These are phyloP conservation scores for Massariosphaeria phaeospora DNA, from an alignment of 495 filamentous ascomycete genomes.

Conservation along the genomic window DNA sequence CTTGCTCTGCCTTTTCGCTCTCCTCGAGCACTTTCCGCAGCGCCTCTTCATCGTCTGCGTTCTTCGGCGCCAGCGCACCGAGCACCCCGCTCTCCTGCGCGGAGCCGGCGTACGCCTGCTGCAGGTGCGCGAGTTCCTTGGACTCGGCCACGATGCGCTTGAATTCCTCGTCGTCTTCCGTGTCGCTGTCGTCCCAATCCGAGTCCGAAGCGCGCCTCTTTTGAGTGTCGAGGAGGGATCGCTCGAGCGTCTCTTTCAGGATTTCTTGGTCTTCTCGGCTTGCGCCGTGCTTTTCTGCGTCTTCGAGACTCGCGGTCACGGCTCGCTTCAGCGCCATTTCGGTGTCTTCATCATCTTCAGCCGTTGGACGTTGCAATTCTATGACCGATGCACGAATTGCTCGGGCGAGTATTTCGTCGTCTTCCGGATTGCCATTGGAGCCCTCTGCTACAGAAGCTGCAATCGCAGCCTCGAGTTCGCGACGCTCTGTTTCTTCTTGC, in stretches of 20 bases:
- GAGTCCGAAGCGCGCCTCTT: constrained; percentile 16
- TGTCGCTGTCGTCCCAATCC: constrained; percentile 38
- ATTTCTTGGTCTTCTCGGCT: constrained; percentile 50
- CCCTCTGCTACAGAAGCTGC: constrained; percentile 61
- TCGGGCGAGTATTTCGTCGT: constrained; percentile 62
- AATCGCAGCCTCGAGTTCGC: constrained; percentile 66
- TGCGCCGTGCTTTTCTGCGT: constrained; percentile 27
- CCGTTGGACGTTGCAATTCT: constrained; percentile 48
- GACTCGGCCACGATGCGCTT: constrained; percentile 39
- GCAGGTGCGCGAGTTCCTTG: constrained; percentile 33
- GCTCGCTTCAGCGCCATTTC: constrained; percentile 37
- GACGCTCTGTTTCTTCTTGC: constrained; percentile 38
- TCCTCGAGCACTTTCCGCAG: constrained; percentile 30
- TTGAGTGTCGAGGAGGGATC: constrained; percentile 49
- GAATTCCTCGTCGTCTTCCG: constrained; percentile 44
- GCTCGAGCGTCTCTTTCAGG: constrained; percentile 55
- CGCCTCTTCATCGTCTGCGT: constrained; percentile 11
- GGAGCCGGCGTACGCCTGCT: background rate
- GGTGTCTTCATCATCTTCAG: constrained; percentile 35
- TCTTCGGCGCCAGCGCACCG: constrained; percentile 3
- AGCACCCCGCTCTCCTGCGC: background rate
- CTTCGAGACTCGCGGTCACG: constrained; percentile 34
- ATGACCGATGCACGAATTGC: constrained; percentile 64
- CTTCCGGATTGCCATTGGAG: constrained; percentile 58
- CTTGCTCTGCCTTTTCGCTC: constrained; percentile 11